Evolutionary conservation across 2,329 filamentous ascomycete genomes (phyloP), one percentile per base, ranked within the genome.

Genomic region (Verticillium tricorpus): DNA sequence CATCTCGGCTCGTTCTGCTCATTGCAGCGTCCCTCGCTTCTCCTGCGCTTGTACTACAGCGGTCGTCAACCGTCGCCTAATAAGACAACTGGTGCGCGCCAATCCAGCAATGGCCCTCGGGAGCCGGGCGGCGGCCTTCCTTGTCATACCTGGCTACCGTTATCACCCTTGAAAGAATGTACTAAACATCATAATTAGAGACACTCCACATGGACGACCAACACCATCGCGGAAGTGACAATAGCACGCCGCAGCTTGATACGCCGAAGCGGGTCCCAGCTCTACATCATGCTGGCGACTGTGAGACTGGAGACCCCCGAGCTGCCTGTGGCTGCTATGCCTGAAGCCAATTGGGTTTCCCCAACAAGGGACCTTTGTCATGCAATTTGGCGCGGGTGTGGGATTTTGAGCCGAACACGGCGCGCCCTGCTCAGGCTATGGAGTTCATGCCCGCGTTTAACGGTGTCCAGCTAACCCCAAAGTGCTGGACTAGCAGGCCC

Each of bases 301-400:
- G n/a, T 22, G 45, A n/a, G 3, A 11, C 9, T 50, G 2, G n/a
- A 22, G 45, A 7, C 19, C 19, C 28, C 45, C 5, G 19, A 14
- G n/a, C 45, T 50, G n/a, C n/a, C 57, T 12, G 52, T 60, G 65
- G 69, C 69, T 71, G 65, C 68, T 65, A 65, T 64, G 61, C 64
- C 65, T 63, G 63, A 63, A 62, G 64, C 72, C 74, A 76, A 76
- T 76, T 61, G 68, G 65, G 61, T 58, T 55, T 31, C 58, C 54
- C 25, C 59, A 62, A 71, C 69, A 72, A 67, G 70, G 69, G 61
- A 22, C 62, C 67, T 63, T 67, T 68, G 66, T 69, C 68, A 72
- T 74, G 69, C 68, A 70, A 70, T 72, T 71, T 74, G 70, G 69
- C 69, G 70, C 72, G 72, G 69, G 68, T 68, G 69, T 67, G 70